Conservation (phyloP, 2,329 filamentous ascomycete genomes). For the Pestalotiopsis sp. region DNA sequence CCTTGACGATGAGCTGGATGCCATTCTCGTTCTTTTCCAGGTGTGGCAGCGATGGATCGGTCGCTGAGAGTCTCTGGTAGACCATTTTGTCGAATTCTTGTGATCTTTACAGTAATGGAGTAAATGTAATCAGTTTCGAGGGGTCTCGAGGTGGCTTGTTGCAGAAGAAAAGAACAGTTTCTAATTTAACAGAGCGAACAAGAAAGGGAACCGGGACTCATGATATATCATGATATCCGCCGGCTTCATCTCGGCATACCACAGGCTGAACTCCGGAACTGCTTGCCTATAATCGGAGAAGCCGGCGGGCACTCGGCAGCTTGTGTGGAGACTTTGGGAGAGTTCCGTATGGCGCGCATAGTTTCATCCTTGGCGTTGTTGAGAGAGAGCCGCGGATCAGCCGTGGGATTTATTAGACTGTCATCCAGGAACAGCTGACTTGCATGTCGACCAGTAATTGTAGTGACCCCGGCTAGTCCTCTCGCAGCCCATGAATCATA, state of each 20-base stretch:
- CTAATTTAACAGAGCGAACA: not conserved
- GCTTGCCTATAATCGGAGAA: not conserved
- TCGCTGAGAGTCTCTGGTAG: not conserved
- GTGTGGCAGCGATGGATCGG: constrained; percentile 1
- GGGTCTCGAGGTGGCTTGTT: not conserved
- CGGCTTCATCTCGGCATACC: not conserved
- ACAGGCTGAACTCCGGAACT: not conserved
- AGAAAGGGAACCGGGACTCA: not conserved
- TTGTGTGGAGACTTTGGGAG: not conserved
- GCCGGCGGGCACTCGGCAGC: not conserved
- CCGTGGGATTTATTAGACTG: not conserved
- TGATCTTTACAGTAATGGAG: not conserved
- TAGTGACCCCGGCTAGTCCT: no score
- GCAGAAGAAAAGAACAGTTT: not conserved
- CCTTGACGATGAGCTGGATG: constrained; percentile 36
- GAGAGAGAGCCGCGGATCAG: not conserved
- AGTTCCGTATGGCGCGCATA: not conserved
- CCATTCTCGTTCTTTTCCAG: not conserved
- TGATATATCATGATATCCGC: not conserved
- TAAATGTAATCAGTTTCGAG: not conserved
- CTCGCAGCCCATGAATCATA: no score
- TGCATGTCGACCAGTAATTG: not conserved
- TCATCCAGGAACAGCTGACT: not conserved
- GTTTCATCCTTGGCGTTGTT: not conserved
- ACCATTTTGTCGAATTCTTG: not conserved